These are phyloP conservation scores for Passalora sequoiae DNA, from an alignment of 2,329 filamentous ascomycete species.

Conservation along the genomic window DNA sequence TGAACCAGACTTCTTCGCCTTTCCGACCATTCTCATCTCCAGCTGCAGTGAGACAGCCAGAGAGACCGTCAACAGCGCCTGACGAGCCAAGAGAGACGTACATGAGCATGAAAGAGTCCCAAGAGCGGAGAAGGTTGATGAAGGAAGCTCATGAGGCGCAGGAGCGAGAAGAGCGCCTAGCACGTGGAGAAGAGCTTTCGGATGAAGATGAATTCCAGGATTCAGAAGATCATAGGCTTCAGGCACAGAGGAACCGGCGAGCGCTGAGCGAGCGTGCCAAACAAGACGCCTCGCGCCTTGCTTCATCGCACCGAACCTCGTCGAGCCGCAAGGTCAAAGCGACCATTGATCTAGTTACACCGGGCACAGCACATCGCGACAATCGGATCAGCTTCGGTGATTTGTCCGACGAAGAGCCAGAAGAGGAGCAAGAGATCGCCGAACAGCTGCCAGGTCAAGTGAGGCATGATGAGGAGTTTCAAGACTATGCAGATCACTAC, in stretches of 20 bases:
- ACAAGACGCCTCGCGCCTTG: not conserved
- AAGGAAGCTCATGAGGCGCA: slow-evolving; percentile 24
- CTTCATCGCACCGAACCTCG: slow-evolving; percentile 1
- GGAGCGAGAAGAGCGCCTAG: slow-evolving; percentile 18
- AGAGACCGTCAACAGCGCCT: slow-evolving; percentile 13
- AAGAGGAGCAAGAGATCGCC: slow-evolving; percentile 8
- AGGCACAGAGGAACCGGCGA: slow-evolving; percentile 13
- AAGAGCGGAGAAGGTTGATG: slow-evolving; percentile 29
- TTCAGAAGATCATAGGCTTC: slow-evolving; percentile 7
- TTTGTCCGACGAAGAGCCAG: slow-evolving; percentile 12
- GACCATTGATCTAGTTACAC: slow-evolving; percentile 31
- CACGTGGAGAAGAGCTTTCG: slow-evolving; percentile 6
- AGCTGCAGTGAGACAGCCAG: slow-evolving; percentile 33
- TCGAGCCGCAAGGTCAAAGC: slow-evolving; percentile 15
- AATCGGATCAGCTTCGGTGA: slow-evolving; percentile 7
- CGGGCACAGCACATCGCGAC: slow-evolving; percentile 19
- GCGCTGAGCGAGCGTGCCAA: slow-evolving; percentile 23
- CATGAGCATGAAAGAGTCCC: slow-evolving; percentile 42
- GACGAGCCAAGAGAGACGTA: slow-evolving; percentile 41
- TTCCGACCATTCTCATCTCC: slow-evolving; percentile 33
- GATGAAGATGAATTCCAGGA: slow-evolving; percentile 25
- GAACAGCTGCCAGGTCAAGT: slow-evolving; percentile 16
- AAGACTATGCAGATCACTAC: slow-evolving; percentile 12
- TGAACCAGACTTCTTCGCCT: slow-evolving; percentile 33
- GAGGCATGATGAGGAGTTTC: slow-evolving; percentile 17